Evolutionary conservation across 2,329 filamentous ascomycete species (phyloP), one percentile per base, ranked within the genome.

Genomic region (Talaromyces albobiverticillius): DNA sequence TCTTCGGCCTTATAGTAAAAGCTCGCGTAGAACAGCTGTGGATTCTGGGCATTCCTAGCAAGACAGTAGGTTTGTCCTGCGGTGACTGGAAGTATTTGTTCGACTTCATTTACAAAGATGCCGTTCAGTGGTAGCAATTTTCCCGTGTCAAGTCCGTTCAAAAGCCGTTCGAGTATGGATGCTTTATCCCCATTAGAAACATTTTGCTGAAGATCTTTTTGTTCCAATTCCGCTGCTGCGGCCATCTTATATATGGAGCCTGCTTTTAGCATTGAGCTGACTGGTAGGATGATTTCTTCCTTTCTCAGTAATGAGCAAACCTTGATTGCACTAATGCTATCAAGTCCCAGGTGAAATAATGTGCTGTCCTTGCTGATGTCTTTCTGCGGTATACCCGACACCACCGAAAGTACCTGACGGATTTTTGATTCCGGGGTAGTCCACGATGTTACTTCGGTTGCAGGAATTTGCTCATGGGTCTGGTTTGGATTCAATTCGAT

Each of bases 301-400:
- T 63, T 87, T 40, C 83, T 84, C 3, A 96, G 74, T 7, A 91
- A 75, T 0, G 86, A 81, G 8, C 85, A 84, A 3, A 91, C 84
- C 64, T 94, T 95, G 73, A 96, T 94, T 1, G 90, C 87, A 59
- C 87, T 93, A 68, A 96, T 95, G 0, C 92, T 96, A 67, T 96
- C 92, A 1, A 96, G 82, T 0, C 92, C 92, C 1, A 96, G 79
- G 59, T 94, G 86, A 68, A 94, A 95, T 11, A 96, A 81, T 0
- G 81, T 89, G 48, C 85, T 81, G 1, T 78, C 75, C 53, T 78
- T 79, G 2, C 73, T 70, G 49, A 96, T 88, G 1, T 82, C 76
- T 0, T 76, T 65, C 16, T 77, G 70, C 0, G 84, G 75, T 0
- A 87, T 71, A 14, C 80, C 82, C 0, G 90, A 88, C 0, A 92